These are phyloP conservation scores for Termitomyces sp. DNA, from an alignment of 768 basidiomycete genomes.

Conservation along the genomic window DNA sequence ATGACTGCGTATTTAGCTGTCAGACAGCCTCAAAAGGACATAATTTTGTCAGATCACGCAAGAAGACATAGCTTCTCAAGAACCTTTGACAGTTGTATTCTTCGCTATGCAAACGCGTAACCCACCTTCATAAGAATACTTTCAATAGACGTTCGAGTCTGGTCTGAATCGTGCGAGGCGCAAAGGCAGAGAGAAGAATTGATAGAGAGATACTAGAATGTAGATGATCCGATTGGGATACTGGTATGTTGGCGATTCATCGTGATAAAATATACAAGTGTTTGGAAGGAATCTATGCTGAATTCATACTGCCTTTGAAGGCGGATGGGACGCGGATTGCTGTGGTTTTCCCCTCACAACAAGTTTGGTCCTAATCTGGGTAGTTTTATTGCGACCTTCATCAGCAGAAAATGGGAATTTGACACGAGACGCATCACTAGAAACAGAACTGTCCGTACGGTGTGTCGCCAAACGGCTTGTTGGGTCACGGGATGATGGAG, in stretches of 20 bases:
- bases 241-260: not conserved
- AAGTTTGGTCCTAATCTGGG: not conserved
- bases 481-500: constrained; percentile 7
- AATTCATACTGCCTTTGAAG: constrained; percentile 1
- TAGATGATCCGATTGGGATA: not conserved
- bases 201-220: constrained; percentile 4
- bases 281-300: constrained; percentile 1
- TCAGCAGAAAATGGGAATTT: constrained; percentile 1
- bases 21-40: not conserved
- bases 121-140: not conserved
- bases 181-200: not conserved
- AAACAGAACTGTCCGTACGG: not conserved
- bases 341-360: not conserved
- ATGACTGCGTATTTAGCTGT: not conserved
- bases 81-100: not conserved
- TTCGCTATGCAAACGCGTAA: not conserved
- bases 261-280: constrained; percentile 6
- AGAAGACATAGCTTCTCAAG: not conserved
- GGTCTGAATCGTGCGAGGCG: not conserved
- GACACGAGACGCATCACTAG: not conserved
- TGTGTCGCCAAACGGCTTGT: not conserved
- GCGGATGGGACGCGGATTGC: not conserved
- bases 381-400: not conserved
- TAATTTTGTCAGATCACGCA: not conserved
- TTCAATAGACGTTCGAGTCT: not conserved